Evolutionary conservation across 257 asterid genomes (phyloP), one percentile per base, ranked within the genome.

Genomic region (Penstemon barbatus): DNA sequence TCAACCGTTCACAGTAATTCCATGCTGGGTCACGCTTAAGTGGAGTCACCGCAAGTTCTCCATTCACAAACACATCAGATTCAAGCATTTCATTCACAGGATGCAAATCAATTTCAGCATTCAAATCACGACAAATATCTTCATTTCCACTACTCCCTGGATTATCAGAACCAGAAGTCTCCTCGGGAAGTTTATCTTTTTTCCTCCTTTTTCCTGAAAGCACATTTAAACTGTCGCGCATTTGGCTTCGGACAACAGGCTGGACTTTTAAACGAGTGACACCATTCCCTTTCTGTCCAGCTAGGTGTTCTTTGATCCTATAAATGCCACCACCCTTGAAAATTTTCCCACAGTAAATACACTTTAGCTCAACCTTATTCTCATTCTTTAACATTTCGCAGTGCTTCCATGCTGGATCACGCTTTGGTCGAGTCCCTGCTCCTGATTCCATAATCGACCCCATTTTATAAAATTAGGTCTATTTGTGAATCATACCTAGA

Each of bases 311-410:
- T 58, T 94, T 94, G 70, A 91, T 94, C 83, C 97, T 82, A 80
- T 85, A 97, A 79, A 94, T 94, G 62, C 99, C 99, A 62, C 99
- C 97, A 57, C 99, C 99, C 75, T 88, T 90, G 74, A 93, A 93
- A 33, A 93, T 56, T 66, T 93, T 93, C 60, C 92, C 96, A 73
- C 99, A 94, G 76, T 91, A 94, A 39, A 85, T 63, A 77, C 97
- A 91, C 82, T 89, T 94, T 6, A 94, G 91, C 59, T 91, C 96
- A 53, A 85, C 86, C 80, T 77, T 89, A 45, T 82, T 86, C 5
- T 92, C 99, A 81, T 76, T 88, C 74, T 84, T 91, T 33, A 73
- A 82, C 97, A 89, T 89, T 72, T 94, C 83, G 72, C 97, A 91
- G 71, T 94, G 97, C 71, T 87, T 87, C 99, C 99, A 94, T 3